Conservation (phyloP, 768 basidiomycete genomes). For the Mycena latifolia region DNA sequence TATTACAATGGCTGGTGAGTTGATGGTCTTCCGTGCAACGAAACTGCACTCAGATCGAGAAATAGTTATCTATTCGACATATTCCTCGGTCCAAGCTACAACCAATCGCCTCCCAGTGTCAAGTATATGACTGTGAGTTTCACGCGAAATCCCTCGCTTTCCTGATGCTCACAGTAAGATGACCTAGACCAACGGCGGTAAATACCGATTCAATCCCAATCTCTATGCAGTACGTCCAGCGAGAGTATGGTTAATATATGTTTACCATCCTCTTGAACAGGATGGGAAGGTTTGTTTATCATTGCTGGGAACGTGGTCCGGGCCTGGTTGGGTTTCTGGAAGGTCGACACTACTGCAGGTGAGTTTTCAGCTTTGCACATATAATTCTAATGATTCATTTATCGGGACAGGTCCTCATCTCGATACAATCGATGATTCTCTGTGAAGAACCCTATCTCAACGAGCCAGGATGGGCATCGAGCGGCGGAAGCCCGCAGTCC, state of each 20-base stretch:
- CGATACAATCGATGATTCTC: conserved; percentile 96
- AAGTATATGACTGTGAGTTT: conserved; percentile 71
- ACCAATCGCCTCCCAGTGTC: conserved; percentile 82
- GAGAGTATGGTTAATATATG: not conserved
- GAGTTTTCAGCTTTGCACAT: conserved; percentile 33
- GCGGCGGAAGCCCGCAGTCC: conserved; percentile 81
- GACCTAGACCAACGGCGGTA: conserved; percentile 84
- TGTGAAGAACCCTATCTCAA: conserved; percentile 95
- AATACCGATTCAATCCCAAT: conserved; percentile 94
- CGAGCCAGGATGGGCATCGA: conserved; percentile 89
- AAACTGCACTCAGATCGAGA: conserved; percentile 11
- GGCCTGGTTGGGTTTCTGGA: conserved; percentile 94
- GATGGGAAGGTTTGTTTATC: conserved; percentile 97
- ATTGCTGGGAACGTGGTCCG: conserved; percentile 91
- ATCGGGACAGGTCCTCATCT: conserved; percentile 83
- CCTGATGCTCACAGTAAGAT: conserved; percentile 2
- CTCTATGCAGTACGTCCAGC: conserved; percentile 79
- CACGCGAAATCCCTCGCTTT: not conserved
- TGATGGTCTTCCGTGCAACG: conserved; percentile 10
- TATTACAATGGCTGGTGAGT: conserved; percentile 92
- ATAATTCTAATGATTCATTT: conserved; percentile 40
- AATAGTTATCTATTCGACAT: conserved; percentile 87
- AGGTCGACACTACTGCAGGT: conserved; percentile 92
- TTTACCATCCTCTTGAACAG: conserved; percentile 43
- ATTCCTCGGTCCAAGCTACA: conserved; percentile 91